A percentile compares a stretch with the other conserved stretches of the same genome.
Conservation (phyloP, 2,329 filamentous ascomycete species). For the Fusarium newnesense region DNA sequence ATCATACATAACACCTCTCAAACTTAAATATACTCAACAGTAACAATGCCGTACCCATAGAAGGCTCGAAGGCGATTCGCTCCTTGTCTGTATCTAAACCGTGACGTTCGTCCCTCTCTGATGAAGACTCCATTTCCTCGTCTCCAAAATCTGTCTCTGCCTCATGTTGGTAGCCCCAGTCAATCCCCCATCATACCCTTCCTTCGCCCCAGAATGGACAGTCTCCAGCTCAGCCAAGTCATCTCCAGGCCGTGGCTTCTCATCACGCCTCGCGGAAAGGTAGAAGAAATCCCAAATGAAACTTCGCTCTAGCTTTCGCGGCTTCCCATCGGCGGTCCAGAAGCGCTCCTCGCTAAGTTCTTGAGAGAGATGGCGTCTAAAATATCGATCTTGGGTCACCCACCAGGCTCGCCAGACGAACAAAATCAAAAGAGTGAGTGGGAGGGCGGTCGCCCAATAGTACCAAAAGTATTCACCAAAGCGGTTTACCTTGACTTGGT, state of each 20-base stretch:
- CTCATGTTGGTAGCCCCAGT: slow-evolving; percentile 24
- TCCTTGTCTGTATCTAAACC: not conserved
- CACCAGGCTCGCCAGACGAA: slow-evolving; percentile 58
- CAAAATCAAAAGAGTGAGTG: slow-evolving; percentile 56
- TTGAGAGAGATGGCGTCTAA: slow-evolving; percentile 56
- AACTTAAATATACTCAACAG: not conserved
- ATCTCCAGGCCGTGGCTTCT: slow-evolving; percentile 34
- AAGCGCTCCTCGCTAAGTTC: slow-evolving; percentile 60
- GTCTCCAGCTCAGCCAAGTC: slow-evolving; percentile 35
- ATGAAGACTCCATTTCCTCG: slow-evolving; percentile 40
- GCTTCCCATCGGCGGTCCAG: slow-evolving; percentile 58
- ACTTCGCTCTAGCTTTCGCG: slow-evolving; percentile 54
- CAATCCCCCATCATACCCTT: slow-evolving; percentile 1
- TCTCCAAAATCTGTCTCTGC: slow-evolving; percentile 39
- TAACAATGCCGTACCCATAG: not conserved
- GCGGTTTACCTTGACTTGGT: slow-evolving; percentile 29
- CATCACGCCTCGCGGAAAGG: slow-evolving; percentile 50
- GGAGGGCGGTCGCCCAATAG: slow-evolving; percentile 58
- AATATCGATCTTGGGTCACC: slow-evolving; percentile 59
- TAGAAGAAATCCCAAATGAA: slow-evolving; percentile 58
- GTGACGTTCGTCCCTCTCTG: slow-evolving; percentile 19
- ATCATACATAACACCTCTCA: not conserved
- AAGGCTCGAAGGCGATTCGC: not conserved
- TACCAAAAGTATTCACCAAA: slow-evolving; percentile 57
- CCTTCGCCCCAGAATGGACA: slow-evolving; percentile 32